Evolutionary conservation across 2,329 filamentous ascomycete species (phyloP), one percentile per base, ranked within the genome.

Genomic region (Trematosphaeria pertusa): DNA sequence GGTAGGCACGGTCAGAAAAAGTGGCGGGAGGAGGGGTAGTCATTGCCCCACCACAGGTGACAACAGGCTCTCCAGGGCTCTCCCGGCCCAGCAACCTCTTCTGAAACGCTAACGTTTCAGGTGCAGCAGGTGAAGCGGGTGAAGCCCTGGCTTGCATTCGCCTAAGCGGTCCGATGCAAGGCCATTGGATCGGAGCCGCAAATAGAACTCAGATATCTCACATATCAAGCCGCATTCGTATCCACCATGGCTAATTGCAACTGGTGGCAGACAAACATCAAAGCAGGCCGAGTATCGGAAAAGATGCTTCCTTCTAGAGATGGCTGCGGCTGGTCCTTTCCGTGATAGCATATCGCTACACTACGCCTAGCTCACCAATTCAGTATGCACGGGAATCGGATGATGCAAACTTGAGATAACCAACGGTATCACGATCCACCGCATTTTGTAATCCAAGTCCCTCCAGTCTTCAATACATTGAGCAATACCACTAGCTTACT

Each of bases 101-200:
- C 53, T 54, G 53, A 56, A 51, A 51, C 50, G 24, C 32, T 41
- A 44, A 39, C 28, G 51, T 49, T 45, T 49, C 45, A 48, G 36
- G 40, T 31, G 32, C 3, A n/a, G 11, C n/a, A n/a, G n/a, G n/a
- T n/a, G n/a, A n/a, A n/a, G n/a, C n/a, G n/a, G n/a, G 21, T 22
- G 24, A 18, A 18, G 21, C 17, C 6, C 32, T 41, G 32, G 20
- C 33, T 19, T 54, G 44, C 48, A 46, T n/a, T 51, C 37, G 48
- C 34, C 40, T 51, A 37, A 28, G 32, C 34, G n/a, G 18, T 30
- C 26, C 34, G 32, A 42, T 34, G 24, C 22, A 26, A 3, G 22
- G 24, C 42, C 18, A 52, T 45, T 48, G 44, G 44, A 22, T 39
- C 35, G 6, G 14, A 34, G 14, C 19, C 20, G 24, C 39, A 42